Evolutionary conservation across 768 basidiomycete species (phyloP), one percentile per base, ranked within the genome.

Genomic region (Leccinum subtestaceum): DNA sequence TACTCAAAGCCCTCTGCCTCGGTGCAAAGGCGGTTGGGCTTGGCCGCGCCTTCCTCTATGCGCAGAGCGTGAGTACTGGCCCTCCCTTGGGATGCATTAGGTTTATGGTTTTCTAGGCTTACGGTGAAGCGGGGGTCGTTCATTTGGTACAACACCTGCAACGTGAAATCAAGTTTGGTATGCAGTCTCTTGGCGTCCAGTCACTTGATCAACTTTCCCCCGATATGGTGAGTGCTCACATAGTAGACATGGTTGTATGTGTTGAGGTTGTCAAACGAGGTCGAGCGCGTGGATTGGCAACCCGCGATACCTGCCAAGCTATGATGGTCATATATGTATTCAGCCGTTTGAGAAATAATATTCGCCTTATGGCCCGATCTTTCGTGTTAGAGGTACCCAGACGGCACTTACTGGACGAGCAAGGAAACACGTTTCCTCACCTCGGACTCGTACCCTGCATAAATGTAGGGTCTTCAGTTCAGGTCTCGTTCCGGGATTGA

Each of bases 21-120:
- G 95, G 95, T 9, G 95, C 95, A 4, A 87, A 75, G 61, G 91
- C 88, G 6, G 91, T 95, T 15, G 94, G 95, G 3, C 75, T 97
- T 34, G 95, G 95, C 2, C 79, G 95, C 15, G 81, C 89, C 15
- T 91, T 95, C 78, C 78, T 97, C 11, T 96, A 90, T 66, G 93
- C 88, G 2, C 88, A 91, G 74, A 89, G 88, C 65, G 90, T 91
- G 72, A 67, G 82, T 68, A 9, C 11, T 40, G 29, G 29, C 31
- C 45, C 7, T 31, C 55, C 17, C 46, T 8, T 17, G 12, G 19
- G 23, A 29, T 47, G 23, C 40, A 21, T 62, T 50, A 12, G 17
- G 29, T 55, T 63, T 12, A 71, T 29, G 2, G n/a, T 29, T 19
- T 31, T 17, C 25, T 40, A 91, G 89, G 89, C 88, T 12, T 92